Evolutionary conservation across 257 asterid genomes (phyloP).

Genomic region (Jaltomata sinuosa): DNA sequence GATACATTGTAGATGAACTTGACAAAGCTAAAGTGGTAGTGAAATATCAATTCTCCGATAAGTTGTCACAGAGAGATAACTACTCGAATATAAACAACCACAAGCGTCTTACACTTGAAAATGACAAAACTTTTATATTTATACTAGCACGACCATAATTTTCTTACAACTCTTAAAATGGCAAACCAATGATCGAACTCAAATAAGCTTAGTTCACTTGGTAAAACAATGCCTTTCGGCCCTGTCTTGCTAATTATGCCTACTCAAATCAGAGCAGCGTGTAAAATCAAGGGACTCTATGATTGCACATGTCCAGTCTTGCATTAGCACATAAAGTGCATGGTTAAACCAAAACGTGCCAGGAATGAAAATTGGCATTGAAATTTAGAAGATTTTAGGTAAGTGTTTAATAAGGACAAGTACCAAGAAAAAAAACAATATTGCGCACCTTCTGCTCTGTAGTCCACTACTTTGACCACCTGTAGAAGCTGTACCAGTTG

Average conservation of each 20-base stretch:
- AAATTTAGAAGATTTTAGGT: background rate
- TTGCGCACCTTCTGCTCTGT: conserved; percentile 46
- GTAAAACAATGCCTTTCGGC: background rate
- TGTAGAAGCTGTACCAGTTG: conserved; percentile 36
- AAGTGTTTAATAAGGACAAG: background rate
- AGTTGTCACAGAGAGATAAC: background rate
- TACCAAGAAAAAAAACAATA: background rate
- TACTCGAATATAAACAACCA: background rate
- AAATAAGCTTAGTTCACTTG: background rate
- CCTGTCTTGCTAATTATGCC: background rate
- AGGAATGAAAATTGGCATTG: background rate
- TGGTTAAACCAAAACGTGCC: background rate
- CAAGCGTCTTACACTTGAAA: background rate
- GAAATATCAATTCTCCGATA: background rate
- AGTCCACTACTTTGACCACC: conserved; percentile 34
- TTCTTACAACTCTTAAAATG: background rate
- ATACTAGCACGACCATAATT: background rate
- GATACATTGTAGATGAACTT: background rate
- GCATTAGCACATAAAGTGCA: background rate
- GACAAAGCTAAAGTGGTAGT: background rate
- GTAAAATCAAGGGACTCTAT: background rate
- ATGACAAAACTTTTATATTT: background rate
- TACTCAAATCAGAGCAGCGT: background rate
- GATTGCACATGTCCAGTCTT: background rate
- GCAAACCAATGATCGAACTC: background rate